These are phyloP conservation scores for Zanthoxylum bungeanum DNA, from an alignment of 345 rosid genomes.

Conservation along the genomic window DNA sequence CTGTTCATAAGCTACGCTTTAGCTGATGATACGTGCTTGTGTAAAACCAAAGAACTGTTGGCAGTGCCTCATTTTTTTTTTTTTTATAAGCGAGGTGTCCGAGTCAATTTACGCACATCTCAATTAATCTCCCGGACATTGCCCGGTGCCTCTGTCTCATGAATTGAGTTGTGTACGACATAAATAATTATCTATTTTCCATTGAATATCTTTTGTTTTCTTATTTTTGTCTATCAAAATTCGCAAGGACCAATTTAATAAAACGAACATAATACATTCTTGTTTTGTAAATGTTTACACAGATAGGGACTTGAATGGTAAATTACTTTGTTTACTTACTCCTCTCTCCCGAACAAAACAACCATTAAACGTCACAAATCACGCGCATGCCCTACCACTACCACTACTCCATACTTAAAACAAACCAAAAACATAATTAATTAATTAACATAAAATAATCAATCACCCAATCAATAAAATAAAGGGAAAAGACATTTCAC, in stretches of 20 bases:
- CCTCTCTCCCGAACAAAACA: neutral
- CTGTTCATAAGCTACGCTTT: slow-evolving; percentile 19
- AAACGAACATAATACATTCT: neutral
- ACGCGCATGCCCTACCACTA: neutral
- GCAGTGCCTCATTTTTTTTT: no score
- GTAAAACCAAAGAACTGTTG: neutral
- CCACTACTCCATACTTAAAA: neutral
- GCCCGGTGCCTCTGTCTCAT: no score
- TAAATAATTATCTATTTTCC: neutral
- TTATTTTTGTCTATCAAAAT: neutral
- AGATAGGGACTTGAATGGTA: neutral
- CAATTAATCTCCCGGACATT: no score
- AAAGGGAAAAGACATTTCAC: no score
- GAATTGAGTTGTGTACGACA: neutral
- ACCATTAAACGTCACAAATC: neutral
- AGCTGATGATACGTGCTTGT: neutral
- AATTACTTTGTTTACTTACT: no score
- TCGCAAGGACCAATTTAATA: neutral
- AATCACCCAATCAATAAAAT: neutral
- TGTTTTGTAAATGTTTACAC: no score
- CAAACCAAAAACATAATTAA: neutral
- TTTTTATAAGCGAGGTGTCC: no score
- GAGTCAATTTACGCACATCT: no score
- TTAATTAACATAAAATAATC: neutral
- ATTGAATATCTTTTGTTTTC: neutral